Conservation (phyloP, 768 basidiomycete species). For the Suillus ampliporus region DNA sequence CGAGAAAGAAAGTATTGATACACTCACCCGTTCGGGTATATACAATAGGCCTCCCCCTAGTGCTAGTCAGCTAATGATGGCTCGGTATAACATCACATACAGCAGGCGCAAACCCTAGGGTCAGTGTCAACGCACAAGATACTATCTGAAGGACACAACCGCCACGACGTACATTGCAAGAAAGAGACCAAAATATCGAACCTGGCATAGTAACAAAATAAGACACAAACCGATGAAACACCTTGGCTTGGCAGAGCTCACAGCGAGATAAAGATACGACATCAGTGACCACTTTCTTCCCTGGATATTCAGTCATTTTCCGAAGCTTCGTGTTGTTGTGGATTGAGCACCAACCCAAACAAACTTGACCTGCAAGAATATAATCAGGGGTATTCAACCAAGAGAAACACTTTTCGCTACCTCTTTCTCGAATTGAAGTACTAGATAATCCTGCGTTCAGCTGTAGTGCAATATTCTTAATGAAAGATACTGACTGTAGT, state of each 20-base stretch:
- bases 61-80: too few relatives aligned
- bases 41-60: too few relatives aligned
- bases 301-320: not conserved
- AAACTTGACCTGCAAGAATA: not conserved
- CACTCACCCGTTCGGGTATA: too few relatives aligned
- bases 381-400: not conserved
- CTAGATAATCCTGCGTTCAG: not conserved
- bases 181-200: not conserved
- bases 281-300: not conserved
- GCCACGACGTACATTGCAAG: not conserved
- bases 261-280: not conserved
- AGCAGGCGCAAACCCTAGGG: not conserved
- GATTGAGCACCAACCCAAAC: not conserved
- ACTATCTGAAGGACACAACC: not conserved
- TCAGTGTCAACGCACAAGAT: not conserved
- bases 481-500: conserved; percentile 8
- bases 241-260: not conserved
- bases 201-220: not conserved
- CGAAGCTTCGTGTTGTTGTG: not conserved
- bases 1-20: too few relatives aligned
- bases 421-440: conserved; percentile 6
- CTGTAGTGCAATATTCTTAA: not conserved
- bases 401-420: not conserved
- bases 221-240: not conserved
- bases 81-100: not conserved